phyloP scores from a whole-genome alignment of 345 rosid genomes.

The Trapa bicornis region DNA sequence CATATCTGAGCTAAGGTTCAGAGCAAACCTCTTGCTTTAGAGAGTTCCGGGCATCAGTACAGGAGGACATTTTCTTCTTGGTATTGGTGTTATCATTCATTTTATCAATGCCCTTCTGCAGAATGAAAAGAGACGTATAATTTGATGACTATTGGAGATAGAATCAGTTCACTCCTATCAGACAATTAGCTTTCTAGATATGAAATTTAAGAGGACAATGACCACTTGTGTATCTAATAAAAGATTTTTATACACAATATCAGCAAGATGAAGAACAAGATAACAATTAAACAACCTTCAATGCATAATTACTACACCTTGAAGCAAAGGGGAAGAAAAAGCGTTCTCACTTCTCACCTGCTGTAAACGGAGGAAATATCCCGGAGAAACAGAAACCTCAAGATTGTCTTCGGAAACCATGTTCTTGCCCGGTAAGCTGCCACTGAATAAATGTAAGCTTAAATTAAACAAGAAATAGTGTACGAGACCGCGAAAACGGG shows the following conservation, averaged over 20 bases:
- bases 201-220: neutral
- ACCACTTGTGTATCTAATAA: too few relatives aligned
- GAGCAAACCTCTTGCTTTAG: conserved; percentile 75
- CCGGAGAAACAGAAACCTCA: conserved; percentile 22
- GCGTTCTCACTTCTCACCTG: conserved; percentile 33
- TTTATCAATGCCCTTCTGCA: conserved; percentile 3
- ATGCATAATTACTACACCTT: too few relatives aligned
- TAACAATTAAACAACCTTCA: too few relatives aligned
- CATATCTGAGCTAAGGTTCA: neutral
- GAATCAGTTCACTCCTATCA: neutral
- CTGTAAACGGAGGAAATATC: conserved; percentile 42
- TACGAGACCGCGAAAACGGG: conserved; percentile 11
- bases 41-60: conserved; percentile 37
- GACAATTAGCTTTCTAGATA: neutral
- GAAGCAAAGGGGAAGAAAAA: conserved; percentile 11
- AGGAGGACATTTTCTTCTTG: conserved; percentile 31
- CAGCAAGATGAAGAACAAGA: too few relatives aligned
- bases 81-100: conserved; percentile 26
- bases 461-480: conserved; percentile 14
- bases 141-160: neutral
- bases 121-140: neutral
- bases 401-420: conserved; percentile 33
- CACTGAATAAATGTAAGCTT: conserved; percentile 20
- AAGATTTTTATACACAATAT: too few relatives aligned
- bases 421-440: conserved; percentile 71